phyloP scores from a whole-genome alignment of 768 basidiomycete genomes.

The Mycena pura region DNA sequence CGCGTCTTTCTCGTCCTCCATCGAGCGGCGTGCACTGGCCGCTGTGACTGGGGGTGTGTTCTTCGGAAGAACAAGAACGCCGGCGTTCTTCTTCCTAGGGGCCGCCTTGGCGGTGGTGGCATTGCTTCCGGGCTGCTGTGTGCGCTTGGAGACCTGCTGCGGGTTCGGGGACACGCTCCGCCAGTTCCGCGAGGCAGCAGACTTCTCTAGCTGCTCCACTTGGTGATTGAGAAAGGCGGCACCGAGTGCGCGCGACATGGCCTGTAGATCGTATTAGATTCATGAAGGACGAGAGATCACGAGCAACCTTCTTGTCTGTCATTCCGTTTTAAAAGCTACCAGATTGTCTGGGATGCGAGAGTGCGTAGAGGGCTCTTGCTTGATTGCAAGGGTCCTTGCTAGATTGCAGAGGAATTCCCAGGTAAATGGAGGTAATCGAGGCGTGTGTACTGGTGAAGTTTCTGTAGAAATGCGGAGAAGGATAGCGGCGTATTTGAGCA shows the following conservation, averaged over 20 bases:
- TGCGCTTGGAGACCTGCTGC: constrained; percentile 33
- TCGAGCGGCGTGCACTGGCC: constrained; percentile 19
- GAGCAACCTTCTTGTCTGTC: constrained; percentile 41
- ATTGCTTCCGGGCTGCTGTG: constrained; percentile 40
- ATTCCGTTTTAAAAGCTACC: constrained; percentile 14
- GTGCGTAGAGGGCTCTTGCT: too few relatives aligned
- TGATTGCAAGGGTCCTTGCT: too few relatives aligned
- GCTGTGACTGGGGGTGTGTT: constrained; percentile 23
- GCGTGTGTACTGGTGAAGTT: not conserved
- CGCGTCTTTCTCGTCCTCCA: constrained; percentile 60
- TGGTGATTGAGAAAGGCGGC: constrained; percentile 89
- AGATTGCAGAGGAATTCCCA: not conserved
- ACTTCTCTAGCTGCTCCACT: constrained; percentile 86
- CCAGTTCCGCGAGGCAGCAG: constrained; percentile 69
- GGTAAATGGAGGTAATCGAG: not conserved
- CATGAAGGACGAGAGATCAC: not conserved
- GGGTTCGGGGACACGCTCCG: constrained; percentile 44
- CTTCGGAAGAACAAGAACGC: constrained; percentile 18
- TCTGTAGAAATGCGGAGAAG: not conserved
- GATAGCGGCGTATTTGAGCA: not conserved
- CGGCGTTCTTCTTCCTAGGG: constrained; percentile 29
- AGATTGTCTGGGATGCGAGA: not conserved
- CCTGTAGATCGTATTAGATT: constrained; percentile 38
- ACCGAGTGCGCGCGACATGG: constrained; percentile 87
- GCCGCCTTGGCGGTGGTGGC: constrained; percentile 5